These are phyloP conservation scores for Penicillium rolfsii DNA, from an alignment of 2,329 filamentous ascomycete species.

Conservation along the genomic window DNA sequence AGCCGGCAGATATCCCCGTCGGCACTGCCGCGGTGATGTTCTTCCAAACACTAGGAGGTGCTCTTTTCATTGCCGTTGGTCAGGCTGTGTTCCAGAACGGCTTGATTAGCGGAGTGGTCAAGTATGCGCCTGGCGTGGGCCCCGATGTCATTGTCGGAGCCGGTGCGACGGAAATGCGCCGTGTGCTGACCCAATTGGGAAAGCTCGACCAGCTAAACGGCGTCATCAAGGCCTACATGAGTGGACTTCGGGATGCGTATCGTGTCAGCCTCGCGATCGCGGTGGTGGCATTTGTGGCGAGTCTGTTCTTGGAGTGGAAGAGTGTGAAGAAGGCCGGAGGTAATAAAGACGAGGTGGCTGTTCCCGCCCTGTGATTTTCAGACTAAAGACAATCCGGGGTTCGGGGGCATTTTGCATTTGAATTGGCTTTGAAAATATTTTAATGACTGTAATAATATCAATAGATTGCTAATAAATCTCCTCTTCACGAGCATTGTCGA, in stretches of 20 bases:
- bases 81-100: slow-evolving; percentile 37
- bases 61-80: slow-evolving; percentile 36
- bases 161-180: slow-evolving; percentile 27
- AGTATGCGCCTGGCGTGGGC: slow-evolving; percentile 12
- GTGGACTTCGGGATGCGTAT: slow-evolving; percentile 25
- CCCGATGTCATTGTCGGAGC: slow-evolving; percentile 22
- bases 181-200: slow-evolving; percentile 13
- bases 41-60: slow-evolving; percentile 35
- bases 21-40: slow-evolving; percentile 35
- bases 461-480: slow-evolving; percentile 6
- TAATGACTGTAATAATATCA: slow-evolving; percentile 1
- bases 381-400: not conserved
- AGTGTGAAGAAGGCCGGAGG: slow-evolving; percentile 28
- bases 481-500: not conserved
- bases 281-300: slow-evolving; percentile 23
- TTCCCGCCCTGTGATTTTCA: slow-evolving; percentile 15
- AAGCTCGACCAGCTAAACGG: slow-evolving; percentile 21
- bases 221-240: slow-evolving; percentile 29
- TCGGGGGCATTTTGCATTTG: not conserved
- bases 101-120: slow-evolving; percentile 26
- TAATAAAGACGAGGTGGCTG: slow-evolving; percentile 15
- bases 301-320: slow-evolving; percentile 31
- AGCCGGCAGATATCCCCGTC: slow-evolving; percentile 30
- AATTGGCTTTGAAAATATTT: not conserved
- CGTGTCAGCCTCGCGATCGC: slow-evolving; percentile 28